These are phyloP conservation scores for Cerioporus squamosus DNA, from an alignment of 1,284 basidiomycete genomes.

Conservation along the genomic window DNA sequence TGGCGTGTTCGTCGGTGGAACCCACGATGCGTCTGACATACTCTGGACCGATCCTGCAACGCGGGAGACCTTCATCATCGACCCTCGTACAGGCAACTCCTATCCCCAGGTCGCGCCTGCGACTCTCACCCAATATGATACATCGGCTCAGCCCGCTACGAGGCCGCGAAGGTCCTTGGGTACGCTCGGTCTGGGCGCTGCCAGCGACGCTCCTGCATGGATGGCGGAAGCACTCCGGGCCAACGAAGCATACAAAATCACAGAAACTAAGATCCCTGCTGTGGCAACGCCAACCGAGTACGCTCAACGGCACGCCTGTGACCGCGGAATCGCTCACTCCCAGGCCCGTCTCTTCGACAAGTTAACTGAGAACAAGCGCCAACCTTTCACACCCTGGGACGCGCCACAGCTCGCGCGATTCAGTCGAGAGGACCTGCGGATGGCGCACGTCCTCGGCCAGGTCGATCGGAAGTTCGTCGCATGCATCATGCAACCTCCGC, in stretches of 20 bases:
- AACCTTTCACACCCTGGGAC: constrained; percentile 11
- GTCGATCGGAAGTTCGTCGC: constrained; percentile 91
- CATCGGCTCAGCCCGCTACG: constrained; percentile 1
- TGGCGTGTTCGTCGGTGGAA: constrained; percentile 3
- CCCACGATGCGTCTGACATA: constrained; percentile 34
- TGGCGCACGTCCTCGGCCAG: constrained; percentile 73
- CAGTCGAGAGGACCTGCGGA: constrained; percentile 52
- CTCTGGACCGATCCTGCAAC: constrained; percentile 68
- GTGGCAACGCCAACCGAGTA: constrained; percentile 34
- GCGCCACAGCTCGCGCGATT: constrained; percentile 42
- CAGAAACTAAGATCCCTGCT: constrained; percentile 51
- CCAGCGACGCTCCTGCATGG: constrained; percentile 49
- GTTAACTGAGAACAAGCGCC: neutral
- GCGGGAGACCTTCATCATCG: constrained; percentile 70
- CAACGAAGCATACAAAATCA: constrained; percentile 52
- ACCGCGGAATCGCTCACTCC: neutral
- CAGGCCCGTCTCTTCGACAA: neutral
- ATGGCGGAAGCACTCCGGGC: constrained; percentile 55
- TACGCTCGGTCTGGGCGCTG: neutral
- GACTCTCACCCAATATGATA: constrained; percentile 14
- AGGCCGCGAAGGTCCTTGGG: constrained; percentile 9
- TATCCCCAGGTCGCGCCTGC: constrained; percentile 40
- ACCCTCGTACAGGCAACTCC: constrained; percentile 66
- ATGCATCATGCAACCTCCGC: constrained; percentile 49
- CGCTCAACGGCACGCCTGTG: neutral